A percentile compares a stretch with the other conserved stretches of the same genome.
Evolutionary conservation across 106 monocot species (phyloP).

Genomic region (Allium sativum): DNA sequence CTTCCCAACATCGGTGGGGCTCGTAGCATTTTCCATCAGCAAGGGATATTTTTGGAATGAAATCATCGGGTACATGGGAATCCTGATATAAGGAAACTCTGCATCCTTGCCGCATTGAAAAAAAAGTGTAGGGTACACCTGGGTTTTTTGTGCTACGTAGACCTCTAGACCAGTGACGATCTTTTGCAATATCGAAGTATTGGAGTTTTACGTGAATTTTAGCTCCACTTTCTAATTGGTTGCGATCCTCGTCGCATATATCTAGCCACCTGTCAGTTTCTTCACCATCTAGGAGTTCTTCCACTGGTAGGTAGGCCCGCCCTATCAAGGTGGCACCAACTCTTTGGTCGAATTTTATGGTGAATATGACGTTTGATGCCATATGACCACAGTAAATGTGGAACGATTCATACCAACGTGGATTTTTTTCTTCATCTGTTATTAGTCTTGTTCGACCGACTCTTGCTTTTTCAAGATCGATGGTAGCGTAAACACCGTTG

Average conservation of each 20-base stretch:
- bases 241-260: conserved; percentile 18
- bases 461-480: conserved; percentile 48
- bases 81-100: conserved; percentile 18
- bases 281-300: conserved; percentile 10
- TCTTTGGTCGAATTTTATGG: conserved; percentile 10
- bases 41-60: conserved; percentile 42
- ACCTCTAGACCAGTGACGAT: conserved; percentile 17
- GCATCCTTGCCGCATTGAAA: conserved; percentile 15
- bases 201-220: conserved; percentile 25
- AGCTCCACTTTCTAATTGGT: conserved; percentile 11
- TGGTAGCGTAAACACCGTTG: conserved; percentile 29
- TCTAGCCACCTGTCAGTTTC: conserved; percentile 22
- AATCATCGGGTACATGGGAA: conserved; percentile 27
- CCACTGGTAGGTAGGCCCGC: conserved; percentile 16
- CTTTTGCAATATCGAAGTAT: conserved; percentile 17
- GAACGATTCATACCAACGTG: conserved; percentile 24
- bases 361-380: conserved; percentile 20
- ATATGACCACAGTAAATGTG: conserved; percentile 23
- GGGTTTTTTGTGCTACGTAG: conserved; percentile 10
- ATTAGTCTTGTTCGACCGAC: conserved; percentile 43
- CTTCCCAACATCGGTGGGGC: conserved; percentile 39
- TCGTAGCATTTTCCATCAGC: conserved; percentile 28
- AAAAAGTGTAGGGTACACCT: conserved; percentile 21
- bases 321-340: conserved; percentile 22
- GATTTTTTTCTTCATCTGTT: conserved; percentile 16